Base-by-base conservation (phyloP, 371 early-diverging fungal genomes). In the Nematocida sp. region DNA sequence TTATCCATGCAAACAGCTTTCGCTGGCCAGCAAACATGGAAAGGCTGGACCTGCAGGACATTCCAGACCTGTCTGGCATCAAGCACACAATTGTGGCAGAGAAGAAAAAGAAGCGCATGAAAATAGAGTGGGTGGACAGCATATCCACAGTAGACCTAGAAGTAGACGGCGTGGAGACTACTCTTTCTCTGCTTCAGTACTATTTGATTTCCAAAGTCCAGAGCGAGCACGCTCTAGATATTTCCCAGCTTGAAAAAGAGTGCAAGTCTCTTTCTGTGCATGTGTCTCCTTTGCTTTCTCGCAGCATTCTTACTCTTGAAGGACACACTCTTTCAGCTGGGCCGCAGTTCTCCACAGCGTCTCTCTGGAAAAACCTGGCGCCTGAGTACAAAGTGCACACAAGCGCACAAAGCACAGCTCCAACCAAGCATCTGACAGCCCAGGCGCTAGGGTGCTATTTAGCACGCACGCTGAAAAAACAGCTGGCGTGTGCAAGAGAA, bases 1-100 rank as follows among this genome's bases (percentile, higher is more conserved):
- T 70, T 21, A 60, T 70, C 23, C 62, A 62, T 45, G 56, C 74
- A n/a, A 70, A 70, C 32, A 70, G 74, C 45, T 70, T 70, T 32
- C 15, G 74, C 29, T 70, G 74, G 74, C 74, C 74, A 7, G 17
- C 15, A 8, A 11, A n/a, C n/a, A 19, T 70, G 5, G 23, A 29
- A 19, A 27, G 19, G 21, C 36, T 70, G 7, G 46, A 70, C 27
- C 11, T 70, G 11, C 11, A 8, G 1, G 74, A 58, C 38, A 60
- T 70, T 25, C 74, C 74, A 19, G 51, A 36, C 1, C 0, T 70
- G n/a, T 57, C 74, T 3, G 37, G 41, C 13, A 15, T 38, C 2
- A 70, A 70, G 25, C 7, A 41, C 29, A 31, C 15, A 36, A 34
- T 70, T 0, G n/a, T 21, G 21, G 31, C 23, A 17, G 13, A 7